phyloP scores from a whole-genome alignment of 352 stramenopile species.

The Phytophthora agathidicida region DNA sequence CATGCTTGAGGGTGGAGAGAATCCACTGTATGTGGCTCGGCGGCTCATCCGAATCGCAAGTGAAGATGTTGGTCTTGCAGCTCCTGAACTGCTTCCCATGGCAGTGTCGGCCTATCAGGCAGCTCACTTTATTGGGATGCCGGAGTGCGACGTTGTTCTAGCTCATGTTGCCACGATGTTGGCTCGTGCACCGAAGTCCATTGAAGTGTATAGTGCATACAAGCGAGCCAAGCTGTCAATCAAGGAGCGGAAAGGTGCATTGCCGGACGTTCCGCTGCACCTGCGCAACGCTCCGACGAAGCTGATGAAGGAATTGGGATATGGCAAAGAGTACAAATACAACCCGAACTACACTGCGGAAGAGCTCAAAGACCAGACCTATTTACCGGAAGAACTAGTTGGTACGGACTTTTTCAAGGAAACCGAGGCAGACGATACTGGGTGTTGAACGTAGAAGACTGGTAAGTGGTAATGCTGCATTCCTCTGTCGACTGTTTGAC shows the following conservation, averaged over 20 bases:
- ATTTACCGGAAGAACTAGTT: conserved; percentile 73
- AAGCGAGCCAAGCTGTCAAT: conserved; percentile 79
- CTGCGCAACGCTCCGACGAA: conserved; percentile 83
- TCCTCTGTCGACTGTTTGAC: conserved; percentile 18
- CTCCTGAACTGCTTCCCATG: conserved; percentile 69
- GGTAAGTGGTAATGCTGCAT: neutral
- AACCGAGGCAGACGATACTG: conserved; percentile 7
- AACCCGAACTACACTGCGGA: conserved; percentile 76
- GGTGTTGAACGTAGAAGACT: neutral
- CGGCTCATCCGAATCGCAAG: conserved; percentile 86
- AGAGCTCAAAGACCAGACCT: conserved; percentile 83
- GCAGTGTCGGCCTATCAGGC: conserved; percentile 77
- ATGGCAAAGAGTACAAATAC: conserved; percentile 84
- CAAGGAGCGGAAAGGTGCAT: conserved; percentile 52
- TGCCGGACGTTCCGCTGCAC: conserved; percentile 81
- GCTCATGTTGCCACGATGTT: conserved; percentile 82
- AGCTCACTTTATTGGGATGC: conserved; percentile 83
- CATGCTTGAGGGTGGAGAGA: conserved; percentile 89
- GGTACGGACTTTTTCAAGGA: conserved; percentile 65
- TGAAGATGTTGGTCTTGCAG: conserved; percentile 84
- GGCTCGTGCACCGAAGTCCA: conserved; percentile 82
- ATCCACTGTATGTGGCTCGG: conserved; percentile 79
- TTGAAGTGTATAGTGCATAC: conserved; percentile 87
- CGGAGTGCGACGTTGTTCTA: conserved; percentile 85
- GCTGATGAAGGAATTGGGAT: conserved; percentile 81